Evolutionary conservation across 345 rosid genomes (phyloP).

Genomic region (Lepidium aucheri): DNA sequence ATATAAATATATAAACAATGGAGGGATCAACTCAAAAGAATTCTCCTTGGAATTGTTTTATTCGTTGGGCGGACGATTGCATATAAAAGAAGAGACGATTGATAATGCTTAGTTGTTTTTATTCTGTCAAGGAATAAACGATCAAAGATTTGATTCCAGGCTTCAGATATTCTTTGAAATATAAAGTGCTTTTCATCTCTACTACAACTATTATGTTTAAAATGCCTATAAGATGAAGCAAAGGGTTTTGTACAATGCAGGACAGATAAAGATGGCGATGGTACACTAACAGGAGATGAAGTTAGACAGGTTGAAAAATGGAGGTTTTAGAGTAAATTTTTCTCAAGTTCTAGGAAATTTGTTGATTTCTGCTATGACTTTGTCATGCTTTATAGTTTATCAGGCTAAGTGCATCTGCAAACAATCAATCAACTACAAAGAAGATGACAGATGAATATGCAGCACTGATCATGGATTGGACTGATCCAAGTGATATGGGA

Average conservation of each 20-base stretch:
- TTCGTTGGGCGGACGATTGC: conserved; percentile 23
- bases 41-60: too few species aligned
- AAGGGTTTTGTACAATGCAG: conserved; percentile 24
- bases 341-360: background rate
- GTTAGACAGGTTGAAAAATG: conserved; percentile 39
- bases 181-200: conserved; percentile 19
- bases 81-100: conserved; percentile 30
- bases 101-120: conserved; percentile 29
- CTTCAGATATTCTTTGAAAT: conserved; percentile 58
- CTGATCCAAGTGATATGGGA: conserved; percentile 38
- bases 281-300: conserved; percentile 50
- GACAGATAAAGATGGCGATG: conserved; percentile 67
- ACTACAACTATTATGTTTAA: background rate
- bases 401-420: conserved; percentile 53
- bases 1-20: too few species aligned
- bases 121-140: conserved; percentile 51
- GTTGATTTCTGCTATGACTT: background rate
- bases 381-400: conserved; percentile 35
- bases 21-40: too few species aligned
- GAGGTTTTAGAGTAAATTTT: too few species aligned
- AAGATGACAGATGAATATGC: conserved; percentile 54
- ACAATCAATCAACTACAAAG: conserved; percentile 41
- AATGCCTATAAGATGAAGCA: background rate
- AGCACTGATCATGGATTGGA: conserved; percentile 60
- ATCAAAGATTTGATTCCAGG: conserved; percentile 58